Evolutionary conservation across 2,329 filamentous ascomycete genomes (phyloP).

Genomic region (Pseudogymnoascus verrucosus): DNA sequence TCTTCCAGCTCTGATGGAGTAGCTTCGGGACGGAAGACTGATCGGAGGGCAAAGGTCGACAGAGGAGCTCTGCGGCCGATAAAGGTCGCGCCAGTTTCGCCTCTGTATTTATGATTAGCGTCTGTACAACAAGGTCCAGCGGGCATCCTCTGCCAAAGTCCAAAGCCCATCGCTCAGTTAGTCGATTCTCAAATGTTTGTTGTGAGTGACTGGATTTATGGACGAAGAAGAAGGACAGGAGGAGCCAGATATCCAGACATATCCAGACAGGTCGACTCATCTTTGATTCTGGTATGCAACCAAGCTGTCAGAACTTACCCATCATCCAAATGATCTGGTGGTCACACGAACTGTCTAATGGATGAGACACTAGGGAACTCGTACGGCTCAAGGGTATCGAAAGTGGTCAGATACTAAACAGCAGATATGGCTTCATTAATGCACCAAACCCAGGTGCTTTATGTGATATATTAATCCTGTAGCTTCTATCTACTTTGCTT

Average conservation of each 20-base stretch:
- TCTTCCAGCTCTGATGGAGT: not conserved
- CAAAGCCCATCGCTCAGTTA: not conserved
- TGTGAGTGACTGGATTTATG: not conserved
- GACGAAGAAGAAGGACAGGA: not conserved
- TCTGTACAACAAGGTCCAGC: not conserved
- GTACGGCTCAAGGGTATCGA: not conserved
- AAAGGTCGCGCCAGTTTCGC: not conserved
- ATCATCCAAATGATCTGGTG: not conserved
- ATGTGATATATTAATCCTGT: not conserved
- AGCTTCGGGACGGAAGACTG: not conserved
- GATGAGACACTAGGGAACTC: not conserved
- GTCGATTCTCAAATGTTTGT: not conserved
- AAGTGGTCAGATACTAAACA: not conserved
- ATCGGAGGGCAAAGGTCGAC: not conserved
- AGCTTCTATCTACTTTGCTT: not conserved
- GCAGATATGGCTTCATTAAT: not conserved
- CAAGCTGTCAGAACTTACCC: not conserved
- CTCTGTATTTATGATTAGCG: not conserved
- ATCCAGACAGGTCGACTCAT: not conserved
- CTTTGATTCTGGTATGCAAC: not conserved
- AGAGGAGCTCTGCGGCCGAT: not conserved
- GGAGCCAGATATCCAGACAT: not conserved
- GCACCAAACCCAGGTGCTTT: not conserved
- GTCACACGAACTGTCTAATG: not conserved
- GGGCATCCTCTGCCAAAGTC: not conserved